Base-by-base conservation (phyloP, 495 filamentous ascomycete genomes). In the Talaromyces proteolyticus region DNA sequence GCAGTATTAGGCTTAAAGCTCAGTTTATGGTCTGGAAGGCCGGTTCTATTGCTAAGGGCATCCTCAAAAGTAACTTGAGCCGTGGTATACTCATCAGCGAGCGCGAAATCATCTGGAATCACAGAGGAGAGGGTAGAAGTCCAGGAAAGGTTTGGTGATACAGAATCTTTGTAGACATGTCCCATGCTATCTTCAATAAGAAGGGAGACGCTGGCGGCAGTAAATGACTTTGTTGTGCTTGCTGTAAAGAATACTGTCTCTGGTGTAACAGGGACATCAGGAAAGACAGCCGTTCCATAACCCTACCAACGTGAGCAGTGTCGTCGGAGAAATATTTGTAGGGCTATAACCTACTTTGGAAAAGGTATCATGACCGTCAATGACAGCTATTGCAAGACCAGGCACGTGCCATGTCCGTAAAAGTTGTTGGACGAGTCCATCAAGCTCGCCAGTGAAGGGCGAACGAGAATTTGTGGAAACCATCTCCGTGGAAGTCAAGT, bases 191-290 rank as follows among this genome's bases (percentile, higher is more conserved):
- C 67, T 14, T 72, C 65, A 36, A 82, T 68, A 0, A 73, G 61
- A 3, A 74, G 56, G 2, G 76, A 72, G 0, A 77, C 52, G 20
- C 66, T 61, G 10, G 80, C 75, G 1, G 71, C 71, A 10, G 74
- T 77, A 60, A 80, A 80, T 1, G 77, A 73, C 57, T 83, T 82
- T 19, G 76, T 81, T 1, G 78, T 82, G 54, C 74, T 78, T 36
- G 66, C 50, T 4, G 61, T 57, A 38, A 62, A 63, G 55, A 74
- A 74, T 11, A 74, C 60, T 7, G 70, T 66, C 18, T 70, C 61
- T 12, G 70, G 63, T 6, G 74, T 79, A 38, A 77, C 75, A 3
- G 58, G 60, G 2, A 56, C 66, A 26, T 62, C 58, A 2, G 70
- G 64, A 37, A 66, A 47, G 17, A 52, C 37, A 8, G 74, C 65